phyloP scores from a whole-genome alignment of 139 green algal species.

The Coelastrella sp. region DNA sequence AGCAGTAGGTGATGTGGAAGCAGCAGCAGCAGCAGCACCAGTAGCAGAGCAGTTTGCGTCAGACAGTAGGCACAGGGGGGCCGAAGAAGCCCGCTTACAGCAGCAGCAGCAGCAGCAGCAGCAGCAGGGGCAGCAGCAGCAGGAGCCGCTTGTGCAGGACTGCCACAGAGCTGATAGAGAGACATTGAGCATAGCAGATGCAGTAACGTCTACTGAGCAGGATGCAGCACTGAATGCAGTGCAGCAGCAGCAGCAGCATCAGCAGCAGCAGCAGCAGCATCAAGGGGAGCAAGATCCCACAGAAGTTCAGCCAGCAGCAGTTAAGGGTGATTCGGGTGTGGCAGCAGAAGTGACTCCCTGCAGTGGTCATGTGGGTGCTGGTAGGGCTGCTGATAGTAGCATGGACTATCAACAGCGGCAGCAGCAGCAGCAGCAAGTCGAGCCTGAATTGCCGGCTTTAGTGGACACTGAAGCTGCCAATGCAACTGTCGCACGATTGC shows the following conservation, averaged over 20 bases:
- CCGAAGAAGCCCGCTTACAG: no score
- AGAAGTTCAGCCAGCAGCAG: not conserved
- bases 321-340: not conserved
- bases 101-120: no score
- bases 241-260: not conserved
- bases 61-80: no score
- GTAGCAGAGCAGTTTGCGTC: no score
- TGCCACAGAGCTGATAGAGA: no score
- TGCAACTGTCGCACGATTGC: not conserved
- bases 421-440: not conserved
- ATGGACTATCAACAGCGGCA: not conserved
- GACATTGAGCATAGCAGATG: no score
- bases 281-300: not conserved
- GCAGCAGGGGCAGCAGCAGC: no score
- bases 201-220: no score
- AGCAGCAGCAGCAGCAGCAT: slow-evolving; percentile 27
- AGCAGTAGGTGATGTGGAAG: no score
- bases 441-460: not conserved
- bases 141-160: no score
- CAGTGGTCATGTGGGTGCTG: not conserved
- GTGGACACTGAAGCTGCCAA: not conserved
- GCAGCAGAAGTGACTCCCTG: not conserved
- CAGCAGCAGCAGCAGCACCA: no score
- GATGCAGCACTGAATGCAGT: not conserved
- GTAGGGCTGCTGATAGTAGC: not conserved